Conservation (phyloP, 768 basidiomycete genomes). For the Gyrodon lividus region DNA sequence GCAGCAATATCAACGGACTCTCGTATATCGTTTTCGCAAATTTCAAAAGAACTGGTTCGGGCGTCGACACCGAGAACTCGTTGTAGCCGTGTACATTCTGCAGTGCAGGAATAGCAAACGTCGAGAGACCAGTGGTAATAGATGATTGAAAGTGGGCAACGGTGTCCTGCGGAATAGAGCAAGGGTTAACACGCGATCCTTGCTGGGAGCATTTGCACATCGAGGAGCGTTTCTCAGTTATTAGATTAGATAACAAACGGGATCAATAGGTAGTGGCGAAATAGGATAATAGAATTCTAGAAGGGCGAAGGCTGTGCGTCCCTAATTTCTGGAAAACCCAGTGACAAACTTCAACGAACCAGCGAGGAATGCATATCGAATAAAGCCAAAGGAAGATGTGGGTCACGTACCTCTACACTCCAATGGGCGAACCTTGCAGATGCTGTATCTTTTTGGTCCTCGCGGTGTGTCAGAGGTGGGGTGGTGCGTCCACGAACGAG, state of each 20-base stretch:
- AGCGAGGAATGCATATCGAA: too few species aligned
- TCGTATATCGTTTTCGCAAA: conserved; percentile 96
- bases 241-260: background rate
- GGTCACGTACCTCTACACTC: conserved; percentile 55
- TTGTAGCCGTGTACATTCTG: conserved; percentile 81
- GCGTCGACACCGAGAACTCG: conserved; percentile 84
- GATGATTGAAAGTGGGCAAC: conserved; percentile 70
- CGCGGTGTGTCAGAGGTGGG: conserved; percentile 22
- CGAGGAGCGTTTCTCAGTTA: background rate
- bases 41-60: conserved; percentile 81
- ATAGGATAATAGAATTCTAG: background rate
- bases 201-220: conserved; percentile 3
- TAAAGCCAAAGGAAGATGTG: background rate
- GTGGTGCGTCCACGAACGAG: conserved; percentile 25
- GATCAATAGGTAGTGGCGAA: background rate
- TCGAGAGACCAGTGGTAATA: conserved; percentile 56
- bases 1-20: conserved; percentile 84
- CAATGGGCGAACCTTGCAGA: conserved; percentile 69
- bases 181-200: conserved; percentile 7
- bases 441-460: conserved; percentile 46
- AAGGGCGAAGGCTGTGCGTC: conserved; percentile 13
- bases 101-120: conserved; percentile 59
- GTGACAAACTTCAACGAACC: background rate
- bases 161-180: conserved; percentile 55
- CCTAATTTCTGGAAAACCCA: conserved; percentile 9